These are phyloP conservation scores for Puccinia polysora DNA, from an alignment of 1,284 basidiomycete genomes.

Conservation along the genomic window DNA sequence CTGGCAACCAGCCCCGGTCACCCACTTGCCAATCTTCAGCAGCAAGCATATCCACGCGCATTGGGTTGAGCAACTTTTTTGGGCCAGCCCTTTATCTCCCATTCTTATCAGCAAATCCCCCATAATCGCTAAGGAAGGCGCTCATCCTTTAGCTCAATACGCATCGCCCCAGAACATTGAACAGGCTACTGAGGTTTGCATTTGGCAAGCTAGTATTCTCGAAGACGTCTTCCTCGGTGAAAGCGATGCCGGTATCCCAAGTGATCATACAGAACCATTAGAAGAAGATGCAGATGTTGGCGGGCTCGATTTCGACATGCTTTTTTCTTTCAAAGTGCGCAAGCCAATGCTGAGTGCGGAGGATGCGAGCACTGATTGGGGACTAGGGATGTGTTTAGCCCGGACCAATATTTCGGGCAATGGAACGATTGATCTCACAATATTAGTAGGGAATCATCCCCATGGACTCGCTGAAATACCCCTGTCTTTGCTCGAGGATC, in stretches of 20 bases:
- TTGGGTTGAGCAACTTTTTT: constrained; percentile 20
- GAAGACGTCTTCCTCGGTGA: constrained; percentile 7
- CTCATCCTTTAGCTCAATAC: constrained; percentile 2
- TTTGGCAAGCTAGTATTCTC: constrained; percentile 18
- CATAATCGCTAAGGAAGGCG: background rate
- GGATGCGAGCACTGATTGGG: constrained; percentile 6
- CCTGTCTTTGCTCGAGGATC: background rate
- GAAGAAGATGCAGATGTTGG: background rate
- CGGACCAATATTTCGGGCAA: background rate
- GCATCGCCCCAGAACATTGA: background rate
- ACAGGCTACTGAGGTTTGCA: background rate
- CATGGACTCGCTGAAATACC: background rate
- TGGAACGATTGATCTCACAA: background rate
- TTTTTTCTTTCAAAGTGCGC: background rate
- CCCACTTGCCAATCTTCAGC: constrained; percentile 9
- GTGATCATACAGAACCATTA: background rate
- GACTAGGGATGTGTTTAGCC: constrained; percentile 14
- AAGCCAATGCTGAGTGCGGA: background rate
- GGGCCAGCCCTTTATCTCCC: background rate
- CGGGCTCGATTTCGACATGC: constrained; percentile 15
- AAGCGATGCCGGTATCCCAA: constrained; percentile 1
- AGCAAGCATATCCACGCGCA: constrained; percentile 23
- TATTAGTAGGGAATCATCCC: constrained; percentile 9
- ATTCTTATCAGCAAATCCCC: constrained; percentile 20
- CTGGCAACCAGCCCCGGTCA: background rate